These are phyloP conservation scores for Fusarium sp. DNA, from an alignment of 2,329 filamentous ascomycete genomes.

Conservation along the genomic window DNA sequence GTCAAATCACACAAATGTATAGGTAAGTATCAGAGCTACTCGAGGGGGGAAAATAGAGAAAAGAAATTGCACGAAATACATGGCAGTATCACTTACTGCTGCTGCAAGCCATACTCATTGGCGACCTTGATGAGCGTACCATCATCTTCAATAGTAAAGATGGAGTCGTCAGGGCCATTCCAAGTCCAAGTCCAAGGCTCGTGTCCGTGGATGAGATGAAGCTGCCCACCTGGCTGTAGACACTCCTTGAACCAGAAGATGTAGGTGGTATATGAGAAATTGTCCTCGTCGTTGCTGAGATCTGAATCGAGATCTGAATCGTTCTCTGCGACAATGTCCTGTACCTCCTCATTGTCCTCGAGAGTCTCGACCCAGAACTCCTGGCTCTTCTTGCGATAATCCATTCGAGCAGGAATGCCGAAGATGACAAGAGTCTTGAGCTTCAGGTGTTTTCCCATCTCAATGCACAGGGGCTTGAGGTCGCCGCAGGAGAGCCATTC, in stretches of 20 bases:
- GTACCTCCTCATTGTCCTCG: slow-evolving; percentile 6
- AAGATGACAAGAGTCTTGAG: slow-evolving; percentile 32
- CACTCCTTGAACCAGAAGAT: slow-evolving; percentile 21
- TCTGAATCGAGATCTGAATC: background rate
- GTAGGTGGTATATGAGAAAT: background rate
- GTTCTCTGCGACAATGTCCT: background rate
- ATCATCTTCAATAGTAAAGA: background rate
- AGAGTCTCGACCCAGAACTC: slow-evolving; percentile 10
- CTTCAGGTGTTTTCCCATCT: slow-evolving; percentile 13
- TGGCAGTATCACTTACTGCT: background rate
- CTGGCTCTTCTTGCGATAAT: background rate
- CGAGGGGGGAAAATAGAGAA: background rate
- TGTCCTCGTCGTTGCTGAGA: background rate
- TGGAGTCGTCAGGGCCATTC: background rate
- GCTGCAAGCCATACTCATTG: background rate
- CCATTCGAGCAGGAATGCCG: slow-evolving; percentile 5
- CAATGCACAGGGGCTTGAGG: background rate
- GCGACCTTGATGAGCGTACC: background rate
- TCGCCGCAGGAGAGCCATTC: background rate
- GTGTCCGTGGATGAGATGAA: slow-evolving; percentile 16
- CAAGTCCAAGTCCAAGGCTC: background rate
- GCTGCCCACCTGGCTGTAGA: slow-evolving; percentile 25
- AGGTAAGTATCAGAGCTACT: background rate
- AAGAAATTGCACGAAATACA: background rate
- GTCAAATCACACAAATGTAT: background rate